Conservation (phyloP, 1,139 yeast genomes). For the Yamadazyma dendronema region DNA sequence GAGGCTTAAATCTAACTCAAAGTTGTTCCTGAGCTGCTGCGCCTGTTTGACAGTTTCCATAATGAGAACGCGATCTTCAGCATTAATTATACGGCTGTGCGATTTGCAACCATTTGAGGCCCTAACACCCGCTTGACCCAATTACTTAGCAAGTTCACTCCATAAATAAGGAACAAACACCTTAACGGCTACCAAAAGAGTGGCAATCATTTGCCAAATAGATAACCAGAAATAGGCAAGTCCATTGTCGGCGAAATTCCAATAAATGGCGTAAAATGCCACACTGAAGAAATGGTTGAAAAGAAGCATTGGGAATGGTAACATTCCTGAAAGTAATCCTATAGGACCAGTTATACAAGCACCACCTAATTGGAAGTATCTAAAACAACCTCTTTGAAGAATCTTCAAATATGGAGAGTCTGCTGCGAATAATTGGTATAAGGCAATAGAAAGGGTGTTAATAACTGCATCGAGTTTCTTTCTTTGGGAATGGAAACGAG, state of each 20-base stretch:
- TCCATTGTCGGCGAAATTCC: conserved; percentile 69
- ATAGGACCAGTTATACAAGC: conserved; percentile 76
- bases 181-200: conserved; percentile 68
- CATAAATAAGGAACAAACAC: conserved; percentile 78
- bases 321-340: conserved; percentile 77
- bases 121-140: no score
- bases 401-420: conserved; percentile 61
- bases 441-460: conserved; percentile 86
- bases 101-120: neutral
- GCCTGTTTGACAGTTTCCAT: neutral
- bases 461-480: conserved; percentile 80
- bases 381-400: conserved; percentile 86
- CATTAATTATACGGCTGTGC: no score
- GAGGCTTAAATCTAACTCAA: no score
- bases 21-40: neutral
- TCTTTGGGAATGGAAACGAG: conserved; percentile 72
- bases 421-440: conserved; percentile 89
- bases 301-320: conserved; percentile 70
- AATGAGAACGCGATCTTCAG: no score
- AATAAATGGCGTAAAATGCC: conserved; percentile 76
- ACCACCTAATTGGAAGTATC: conserved; percentile 83
- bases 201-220: conserved; percentile 63
- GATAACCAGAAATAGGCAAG: conserved; percentile 70
- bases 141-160: conserved; percentile 34
- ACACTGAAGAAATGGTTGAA: conserved; percentile 88